Percentiles rank a stretch among this genome's conserved stretches.
Conservation (phyloP, 179 eudicot species). For the Beta corolliflora region DNA sequence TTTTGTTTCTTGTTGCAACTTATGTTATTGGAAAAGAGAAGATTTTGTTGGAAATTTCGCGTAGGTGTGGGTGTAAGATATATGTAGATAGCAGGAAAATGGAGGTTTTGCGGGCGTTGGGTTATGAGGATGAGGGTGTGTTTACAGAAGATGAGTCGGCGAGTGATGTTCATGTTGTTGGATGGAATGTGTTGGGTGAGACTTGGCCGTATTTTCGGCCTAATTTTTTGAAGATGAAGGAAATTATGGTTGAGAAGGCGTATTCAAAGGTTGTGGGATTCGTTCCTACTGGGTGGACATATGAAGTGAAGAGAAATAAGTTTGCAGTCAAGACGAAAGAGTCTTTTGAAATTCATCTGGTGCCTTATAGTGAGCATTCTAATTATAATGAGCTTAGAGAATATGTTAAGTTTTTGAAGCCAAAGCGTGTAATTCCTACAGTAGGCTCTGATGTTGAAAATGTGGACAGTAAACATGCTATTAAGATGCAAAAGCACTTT, state of each 20-base stretch:
- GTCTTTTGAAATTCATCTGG: constrained; percentile 83
- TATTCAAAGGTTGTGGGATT: constrained; percentile 90
- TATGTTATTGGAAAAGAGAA: constrained; percentile 92
- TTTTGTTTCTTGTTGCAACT: constrained; percentile 88
- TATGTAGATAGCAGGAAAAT: constrained; percentile 69
- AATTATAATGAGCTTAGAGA: constrained; percentile 89
- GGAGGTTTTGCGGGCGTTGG: constrained; percentile 60
- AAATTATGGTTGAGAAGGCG: constrained; percentile 76
- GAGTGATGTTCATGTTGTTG: constrained; percentile 89
- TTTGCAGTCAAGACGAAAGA: constrained; percentile 86
- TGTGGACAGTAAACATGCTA: constrained; percentile 79
- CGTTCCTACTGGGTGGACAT: constrained; percentile 98
- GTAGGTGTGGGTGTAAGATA: constrained; percentile 69
- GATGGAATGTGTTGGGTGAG: constrained; percentile 98
- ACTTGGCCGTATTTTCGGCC: constrained; percentile 99
- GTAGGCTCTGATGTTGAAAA: constrained; percentile 88
- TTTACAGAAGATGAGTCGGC: constrained; percentile 68
- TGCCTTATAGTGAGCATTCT: constrained; percentile 95
- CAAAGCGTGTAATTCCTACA: constrained; percentile 86
- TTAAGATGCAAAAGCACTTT: constrained; percentile 84
- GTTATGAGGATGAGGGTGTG: constrained; percentile 51
- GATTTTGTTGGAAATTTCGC: constrained; percentile 77
- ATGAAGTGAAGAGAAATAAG: constrained; percentile 84
- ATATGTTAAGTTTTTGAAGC: constrained; percentile 79
- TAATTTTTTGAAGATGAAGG: constrained; percentile 74